phyloP scores from a whole-genome alignment of 1,139 yeast genomes.

The Yamadazyma epiphylla region DNA sequence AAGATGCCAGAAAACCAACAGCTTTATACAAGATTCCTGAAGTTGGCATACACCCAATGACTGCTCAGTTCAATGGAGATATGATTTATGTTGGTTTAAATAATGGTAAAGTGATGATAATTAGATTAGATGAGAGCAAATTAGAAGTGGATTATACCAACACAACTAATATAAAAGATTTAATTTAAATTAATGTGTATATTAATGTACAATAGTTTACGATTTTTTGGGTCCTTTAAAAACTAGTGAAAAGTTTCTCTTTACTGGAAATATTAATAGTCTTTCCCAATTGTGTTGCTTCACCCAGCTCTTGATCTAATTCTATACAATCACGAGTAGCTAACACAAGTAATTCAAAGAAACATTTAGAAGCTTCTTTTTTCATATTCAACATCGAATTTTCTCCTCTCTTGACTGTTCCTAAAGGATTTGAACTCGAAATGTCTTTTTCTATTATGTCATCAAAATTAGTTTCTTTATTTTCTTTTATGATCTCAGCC shows the following conservation, averaged over 20 bases:
- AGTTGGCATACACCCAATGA: conserved; percentile 6
- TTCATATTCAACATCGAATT: conserved; percentile 33
- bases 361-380: conserved; percentile 67
- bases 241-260: conserved; percentile 43
- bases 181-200: background rate
- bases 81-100: conserved; percentile 21
- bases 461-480: conserved; percentile 22
- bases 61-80: conserved; percentile 20
- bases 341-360: conserved; percentile 78
- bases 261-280: conserved; percentile 54
- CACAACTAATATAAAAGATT: background rate
- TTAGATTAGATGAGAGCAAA: conserved; percentile 15
- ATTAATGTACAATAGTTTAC: background rate
- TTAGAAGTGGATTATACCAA: background rate
- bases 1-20: conserved; percentile 23
- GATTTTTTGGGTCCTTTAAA: too few species aligned
- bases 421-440: conserved; percentile 23
- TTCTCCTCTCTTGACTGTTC: conserved; percentile 16
- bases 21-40: conserved; percentile 23
- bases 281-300: conserved; percentile 46
- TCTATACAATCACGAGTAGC: conserved; percentile 74
- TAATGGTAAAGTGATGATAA: conserved; percentile 21
- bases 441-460: conserved; percentile 40
- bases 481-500: conserved; percentile 11
- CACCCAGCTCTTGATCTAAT: conserved; percentile 47